Conservation (phyloP, 441 rosid genomes). For the Populus tomentosa region DNA sequence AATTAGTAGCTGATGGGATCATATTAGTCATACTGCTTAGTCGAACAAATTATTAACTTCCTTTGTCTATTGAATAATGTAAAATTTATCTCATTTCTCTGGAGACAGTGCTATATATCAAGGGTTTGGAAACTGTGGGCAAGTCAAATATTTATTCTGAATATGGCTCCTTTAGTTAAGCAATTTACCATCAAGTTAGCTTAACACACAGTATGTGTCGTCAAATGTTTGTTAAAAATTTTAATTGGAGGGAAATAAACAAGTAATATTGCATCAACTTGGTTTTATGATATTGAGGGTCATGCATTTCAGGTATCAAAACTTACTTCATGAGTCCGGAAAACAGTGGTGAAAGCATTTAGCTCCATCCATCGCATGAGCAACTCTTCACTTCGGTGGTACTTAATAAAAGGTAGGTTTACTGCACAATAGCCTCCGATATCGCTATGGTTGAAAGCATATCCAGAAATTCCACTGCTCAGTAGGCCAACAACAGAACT, state of each 20-base stretch:
- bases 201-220: not conserved
- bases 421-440: conserved; percentile 71
- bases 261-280: not conserved
- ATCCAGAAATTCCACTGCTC: conserved; percentile 63
- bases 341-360: conserved; percentile 56
- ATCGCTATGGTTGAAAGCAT: conserved; percentile 70
- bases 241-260: not conserved
- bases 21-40: not conserved
- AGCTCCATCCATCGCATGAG: conserved; percentile 77
- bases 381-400: conserved; percentile 59
- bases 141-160: not conserved
- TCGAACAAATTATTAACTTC: not conserved
- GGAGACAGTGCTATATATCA: not conserved
- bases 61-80: not conserved
- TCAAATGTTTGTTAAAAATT: not conserved
- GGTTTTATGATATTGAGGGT: not conserved
- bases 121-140: not conserved
- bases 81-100: not conserved
- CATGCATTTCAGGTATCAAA: conserved; percentile 4
- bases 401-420: conserved; percentile 48
- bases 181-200: not conserved
- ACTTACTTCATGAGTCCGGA: conserved; percentile 70
- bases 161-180: not conserved
- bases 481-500: conserved; percentile 66
- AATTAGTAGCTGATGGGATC: conserved; percentile 10